phyloP scores from a whole-genome alignment of 768 basidiomycete species.

The Fistulinella prunicolor region DNA sequence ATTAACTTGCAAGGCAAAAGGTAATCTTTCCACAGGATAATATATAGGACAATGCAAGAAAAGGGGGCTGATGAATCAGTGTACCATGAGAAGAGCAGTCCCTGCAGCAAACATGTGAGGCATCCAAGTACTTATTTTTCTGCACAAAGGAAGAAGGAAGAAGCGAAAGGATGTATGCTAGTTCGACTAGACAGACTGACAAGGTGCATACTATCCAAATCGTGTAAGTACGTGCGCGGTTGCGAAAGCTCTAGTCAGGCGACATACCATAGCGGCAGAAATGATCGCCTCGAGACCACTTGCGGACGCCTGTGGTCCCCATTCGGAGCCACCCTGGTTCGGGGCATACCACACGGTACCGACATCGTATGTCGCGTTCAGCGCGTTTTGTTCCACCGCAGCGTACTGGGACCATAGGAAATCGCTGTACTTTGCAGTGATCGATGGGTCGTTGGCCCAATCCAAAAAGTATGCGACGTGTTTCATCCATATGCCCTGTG shows the following conservation, averaged over 20 bases:
- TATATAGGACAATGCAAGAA: too few relatives aligned
- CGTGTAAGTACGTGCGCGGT: not conserved
- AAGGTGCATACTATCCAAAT: slow-evolving; percentile 18
- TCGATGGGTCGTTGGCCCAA: slow-evolving; percentile 38
- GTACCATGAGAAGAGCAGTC: too few relatives aligned
- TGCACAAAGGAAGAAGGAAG: too few relatives aligned
- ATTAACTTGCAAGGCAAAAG: too few relatives aligned
- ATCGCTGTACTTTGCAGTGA: slow-evolving; percentile 40
- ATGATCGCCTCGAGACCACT: slow-evolving; percentile 32
- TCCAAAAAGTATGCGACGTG: slow-evolving; percentile 51
- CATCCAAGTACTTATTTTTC: too few relatives aligned
- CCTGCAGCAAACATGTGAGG: too few relatives aligned
- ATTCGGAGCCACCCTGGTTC: slow-evolving; percentile 26
- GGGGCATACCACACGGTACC: slow-evolving; percentile 36
- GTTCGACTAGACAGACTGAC: too few relatives aligned
- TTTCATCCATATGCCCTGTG: slow-evolving; percentile 48
- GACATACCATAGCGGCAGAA: slow-evolving; percentile 25
- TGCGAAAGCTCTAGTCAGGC: not conserved
- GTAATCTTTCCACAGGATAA: too few relatives aligned
- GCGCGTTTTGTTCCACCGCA: slow-evolving; percentile 39
- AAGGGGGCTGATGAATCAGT: too few relatives aligned
- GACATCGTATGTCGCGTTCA: slow-evolving; percentile 38
- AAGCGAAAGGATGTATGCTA: too few relatives aligned
- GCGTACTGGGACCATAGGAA: slow-evolving; percentile 38
- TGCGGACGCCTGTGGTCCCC: slow-evolving; percentile 28